These are phyloP conservation scores for Penicillium sp. DNA, from an alignment of 2,329 filamentous ascomycete genomes.

Conservation along the genomic window DNA sequence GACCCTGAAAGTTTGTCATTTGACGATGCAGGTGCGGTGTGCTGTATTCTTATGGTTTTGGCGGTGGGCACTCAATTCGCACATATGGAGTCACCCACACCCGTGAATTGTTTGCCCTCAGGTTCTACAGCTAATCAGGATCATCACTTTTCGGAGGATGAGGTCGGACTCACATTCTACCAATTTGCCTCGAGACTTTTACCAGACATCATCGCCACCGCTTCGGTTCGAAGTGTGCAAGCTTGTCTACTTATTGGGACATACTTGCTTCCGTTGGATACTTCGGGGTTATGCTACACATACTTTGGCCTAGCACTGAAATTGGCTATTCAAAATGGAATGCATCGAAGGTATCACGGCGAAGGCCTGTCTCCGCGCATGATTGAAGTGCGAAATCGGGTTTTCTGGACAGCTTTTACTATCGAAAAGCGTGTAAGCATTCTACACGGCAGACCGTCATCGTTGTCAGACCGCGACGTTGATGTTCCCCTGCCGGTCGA, in stretches of 20 bases:
- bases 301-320: slow-evolving; percentile 59
- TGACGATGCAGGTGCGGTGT: slow-evolving; percentile 44
- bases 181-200: slow-evolving; percentile 56
- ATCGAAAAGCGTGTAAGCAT: slow-evolving; percentile 59
- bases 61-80: slow-evolving; percentile 48
- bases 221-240: slow-evolving; percentile 59
- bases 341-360: slow-evolving; percentile 56
- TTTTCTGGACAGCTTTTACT: slow-evolving; percentile 60
- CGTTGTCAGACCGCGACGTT: slow-evolving; percentile 54
- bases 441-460: slow-evolving; percentile 57
- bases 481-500: slow-evolving; percentile 55
- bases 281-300: slow-evolving; percentile 57
- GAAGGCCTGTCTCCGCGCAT: slow-evolving; percentile 50
- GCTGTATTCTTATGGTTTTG: slow-evolving; percentile 45
- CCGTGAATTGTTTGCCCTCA: slow-evolving; percentile 34
- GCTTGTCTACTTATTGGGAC: slow-evolving; percentile 58
- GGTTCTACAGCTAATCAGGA: slow-evolving; percentile 31
- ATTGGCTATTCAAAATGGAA: slow-evolving; percentile 60
- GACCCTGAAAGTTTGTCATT: slow-evolving; percentile 36
- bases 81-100: slow-evolving; percentile 42
- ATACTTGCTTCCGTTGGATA: slow-evolving; percentile 57
- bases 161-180: slow-evolving; percentile 58
- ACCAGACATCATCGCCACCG: slow-evolving; percentile 57
- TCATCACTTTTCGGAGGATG: slow-evolving; percentile 50
- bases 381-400: slow-evolving; percentile 55